Conservation (phyloP, 306 rosid genomes). For the Rosa chinensis region DNA sequence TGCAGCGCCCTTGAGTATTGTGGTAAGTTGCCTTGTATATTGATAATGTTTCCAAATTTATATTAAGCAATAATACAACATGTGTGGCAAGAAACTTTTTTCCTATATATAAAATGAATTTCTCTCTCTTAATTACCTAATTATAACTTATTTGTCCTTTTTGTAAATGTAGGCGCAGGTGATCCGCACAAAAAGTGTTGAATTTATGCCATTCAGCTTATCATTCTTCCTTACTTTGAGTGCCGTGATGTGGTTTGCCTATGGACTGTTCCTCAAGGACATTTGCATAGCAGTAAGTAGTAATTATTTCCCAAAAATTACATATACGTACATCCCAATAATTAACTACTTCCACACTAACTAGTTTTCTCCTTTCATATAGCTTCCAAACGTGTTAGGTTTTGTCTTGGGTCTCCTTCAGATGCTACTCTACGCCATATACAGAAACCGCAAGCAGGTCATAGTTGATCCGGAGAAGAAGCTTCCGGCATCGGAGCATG, state of each 20-base stretch:
- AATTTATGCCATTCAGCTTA: conserved; percentile 73
- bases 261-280: conserved; percentile 69
- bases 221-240: conserved; percentile 84
- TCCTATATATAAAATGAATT: background rate
- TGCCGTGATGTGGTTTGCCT: conserved; percentile 79
- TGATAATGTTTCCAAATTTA: background rate
- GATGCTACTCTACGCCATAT: conserved; percentile 63
- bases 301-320: background rate
- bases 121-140: background rate
- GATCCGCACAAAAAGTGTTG: conserved; percentile 71
- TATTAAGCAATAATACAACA: background rate
- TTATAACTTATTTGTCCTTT: background rate
- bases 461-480: conserved; percentile 24
- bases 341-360: background rate
- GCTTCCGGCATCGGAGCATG: conserved; percentile 20
- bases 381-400: conserved; percentile 80
- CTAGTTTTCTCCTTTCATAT: background rate
- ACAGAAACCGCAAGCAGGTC: conserved; percentile 28
- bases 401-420: conserved; percentile 61
- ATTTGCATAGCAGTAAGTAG: conserved; percentile 74
- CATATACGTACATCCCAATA: background rate
- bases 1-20: conserved; percentile 76
- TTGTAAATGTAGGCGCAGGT: conserved; percentile 58
- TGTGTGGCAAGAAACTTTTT: background rate
- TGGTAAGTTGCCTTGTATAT: conserved; percentile 49